These are phyloP conservation scores for Populus simonii DNA, from an alignment of 345 rosid species.

Conservation along the genomic window DNA sequence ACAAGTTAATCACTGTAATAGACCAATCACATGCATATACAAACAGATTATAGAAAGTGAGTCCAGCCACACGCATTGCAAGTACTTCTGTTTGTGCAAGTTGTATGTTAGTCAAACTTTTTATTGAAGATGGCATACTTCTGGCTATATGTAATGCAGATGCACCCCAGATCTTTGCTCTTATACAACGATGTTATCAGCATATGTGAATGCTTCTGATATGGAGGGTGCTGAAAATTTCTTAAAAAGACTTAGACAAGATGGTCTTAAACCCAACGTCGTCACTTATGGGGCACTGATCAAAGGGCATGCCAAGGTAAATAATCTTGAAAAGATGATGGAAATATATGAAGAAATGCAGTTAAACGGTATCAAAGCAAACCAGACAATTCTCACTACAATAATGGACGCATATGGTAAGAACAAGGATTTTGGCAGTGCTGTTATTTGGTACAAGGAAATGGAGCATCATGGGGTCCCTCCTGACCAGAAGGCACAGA, in stretches of 20 bases:
- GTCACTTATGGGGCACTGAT: conserved; percentile 79
- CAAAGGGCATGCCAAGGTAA: conserved; percentile 77
- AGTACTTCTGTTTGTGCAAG: neutral
- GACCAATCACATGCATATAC: neutral
- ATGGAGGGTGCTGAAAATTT: conserved; percentile 95
- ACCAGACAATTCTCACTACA: conserved; percentile 75
- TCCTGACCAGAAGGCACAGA: conserved; percentile 90
- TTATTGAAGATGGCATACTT: neutral
- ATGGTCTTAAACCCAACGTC: conserved; percentile 62
- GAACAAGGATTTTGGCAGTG: conserved; percentile 73
- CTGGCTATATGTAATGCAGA: conserved; percentile 39
- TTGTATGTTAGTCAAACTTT: neutral
- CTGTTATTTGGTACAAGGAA: conserved; percentile 78
- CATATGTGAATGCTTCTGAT: conserved; percentile 84
- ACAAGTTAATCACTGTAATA: neutral
- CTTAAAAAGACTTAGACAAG: conserved; percentile 68
- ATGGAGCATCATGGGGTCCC: conserved; percentile 62
- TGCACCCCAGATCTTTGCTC: conserved; percentile 76
- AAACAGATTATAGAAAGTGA: neutral
- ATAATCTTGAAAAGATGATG: conserved; percentile 71
- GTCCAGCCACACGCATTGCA: neutral
- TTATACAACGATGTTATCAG: conserved; percentile 89
- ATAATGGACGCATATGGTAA: conserved; percentile 92
- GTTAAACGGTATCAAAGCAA: conserved; percentile 53
- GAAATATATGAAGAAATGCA: conserved; percentile 69